Evolutionary conservation across 306 rosid genomes (phyloP).

Genomic region (Hippophae tibetana): DNA sequence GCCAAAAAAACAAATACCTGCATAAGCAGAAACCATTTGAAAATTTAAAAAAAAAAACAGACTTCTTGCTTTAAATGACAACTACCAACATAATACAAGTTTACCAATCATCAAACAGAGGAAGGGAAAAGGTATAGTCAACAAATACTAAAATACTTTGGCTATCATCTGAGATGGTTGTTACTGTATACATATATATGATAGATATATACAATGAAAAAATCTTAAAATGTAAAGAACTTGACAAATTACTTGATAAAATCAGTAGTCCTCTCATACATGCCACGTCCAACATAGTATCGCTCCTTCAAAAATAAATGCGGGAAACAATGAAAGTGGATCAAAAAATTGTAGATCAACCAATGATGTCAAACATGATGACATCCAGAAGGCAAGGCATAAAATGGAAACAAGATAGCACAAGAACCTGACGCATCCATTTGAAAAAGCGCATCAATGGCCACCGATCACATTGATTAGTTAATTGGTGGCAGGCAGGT

Average conservation of each 20-base stretch:
- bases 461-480: constrained; percentile 86
- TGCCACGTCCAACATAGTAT: constrained; percentile 86
- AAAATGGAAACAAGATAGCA: constrained; percentile 4
- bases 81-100: too few relatives aligned
- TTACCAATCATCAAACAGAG: too few relatives aligned
- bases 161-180: too few relatives aligned
- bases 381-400: constrained; percentile 8
- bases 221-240: neutral
- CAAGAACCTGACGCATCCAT: constrained; percentile 93
- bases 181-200: neutral
- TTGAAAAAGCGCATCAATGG: constrained; percentile 69
- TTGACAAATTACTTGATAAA: constrained; percentile 59
- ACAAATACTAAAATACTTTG: too few relatives aligned
- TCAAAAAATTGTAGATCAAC: constrained; percentile 16
- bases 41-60: neutral
- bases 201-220: neutral
- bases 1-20: constrained; percentile 92
- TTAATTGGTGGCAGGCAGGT: constrained; percentile 70
- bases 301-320: constrained; percentile 57
- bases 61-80: too few relatives aligned
- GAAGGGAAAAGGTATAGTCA: too few relatives aligned
- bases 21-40: constrained; percentile 3
- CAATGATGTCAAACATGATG: constrained; percentile 9
- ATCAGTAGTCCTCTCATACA: constrained; percentile 85
- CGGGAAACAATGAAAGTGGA: constrained; percentile 7